Conservation (phyloP, 1,284 basidiomycete genomes). For the Kalmanozyma brasiliensis region DNA sequence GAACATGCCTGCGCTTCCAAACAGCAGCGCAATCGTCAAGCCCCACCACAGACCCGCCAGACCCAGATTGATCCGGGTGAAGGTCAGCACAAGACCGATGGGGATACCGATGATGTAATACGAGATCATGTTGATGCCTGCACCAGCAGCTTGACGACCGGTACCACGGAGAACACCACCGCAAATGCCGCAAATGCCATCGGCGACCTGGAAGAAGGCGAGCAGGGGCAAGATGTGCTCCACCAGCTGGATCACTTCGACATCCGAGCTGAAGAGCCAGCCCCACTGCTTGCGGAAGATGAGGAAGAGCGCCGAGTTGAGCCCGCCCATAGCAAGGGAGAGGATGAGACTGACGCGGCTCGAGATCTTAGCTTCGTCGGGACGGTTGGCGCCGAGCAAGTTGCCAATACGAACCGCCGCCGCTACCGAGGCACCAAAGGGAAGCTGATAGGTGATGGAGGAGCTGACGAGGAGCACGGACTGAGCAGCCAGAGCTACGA, state of each 20-base stretch:
- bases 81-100: conserved; percentile 70
- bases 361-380: conserved; percentile 64
- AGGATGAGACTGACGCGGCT: conserved; percentile 60
- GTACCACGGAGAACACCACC: conserved; percentile 80
- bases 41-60: conserved; percentile 71
- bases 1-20: conserved; percentile 67
- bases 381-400: conserved; percentile 70
- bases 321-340: conserved; percentile 31
- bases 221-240: conserved; percentile 78
- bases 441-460: conserved; percentile 83
- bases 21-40: conserved; percentile 69
- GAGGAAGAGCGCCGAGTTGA: conserved; percentile 76
- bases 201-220: conserved; percentile 75
- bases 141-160: conserved; percentile 74
- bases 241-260: conserved; percentile 77
- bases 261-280: conserved; percentile 85
- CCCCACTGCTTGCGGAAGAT: conserved; percentile 80
- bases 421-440: conserved; percentile 82
- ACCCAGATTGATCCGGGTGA: conserved; percentile 66
- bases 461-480: conserved; percentile 79
- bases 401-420: conserved; percentile 78
- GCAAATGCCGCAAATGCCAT: conserved; percentile 77
- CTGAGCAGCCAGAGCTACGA: conserved; percentile 73
- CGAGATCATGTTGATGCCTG: conserved; percentile 70
- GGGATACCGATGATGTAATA: conserved; percentile 71